Base-by-base conservation (phyloP, 2,329 filamentous ascomycete species). In the Ploettnerulaceae sp. region DNA sequence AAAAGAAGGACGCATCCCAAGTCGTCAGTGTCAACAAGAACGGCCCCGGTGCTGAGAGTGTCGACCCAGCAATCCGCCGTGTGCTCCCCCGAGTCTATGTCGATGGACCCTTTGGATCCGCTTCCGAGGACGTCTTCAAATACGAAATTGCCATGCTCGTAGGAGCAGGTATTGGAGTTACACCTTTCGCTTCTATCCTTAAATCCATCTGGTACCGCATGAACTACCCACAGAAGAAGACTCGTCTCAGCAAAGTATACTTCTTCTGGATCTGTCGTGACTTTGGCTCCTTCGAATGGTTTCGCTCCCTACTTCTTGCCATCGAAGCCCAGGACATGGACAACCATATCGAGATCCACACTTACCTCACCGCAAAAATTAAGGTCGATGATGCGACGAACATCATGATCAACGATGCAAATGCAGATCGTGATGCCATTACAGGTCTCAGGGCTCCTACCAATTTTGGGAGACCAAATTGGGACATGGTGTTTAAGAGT, bases 171-270 rank as follows among this genome's bases (percentile, higher is more conserved):
- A 91, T 91, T 54, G 86, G 86, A 55, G 86, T 90, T 9, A 91
- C 86, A n/a, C 86, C 86, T 0, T 91, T 89, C 68, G 86, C 86
- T 9, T 89, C 85, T 0, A 90, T 91, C 58, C 75, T 91, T 62
- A 94, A 94, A 73, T 89, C 84, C 43, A 91, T 94, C 68, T 94
- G 88, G 88, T 94, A 93, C 72, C 81, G 87, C 39, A 89, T 91
- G 83, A 91, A 89, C 74, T 90, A 88, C 68, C 84, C 85, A 2
- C 82, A 87, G 64, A 79, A 83, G 67, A 85, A 84, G 69, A 90
- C 86, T 2, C 76, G 86, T 3, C 74, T 94, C 33, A 77, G 82
- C 61, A 94, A 93, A 67, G 86, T 94, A 18, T 94, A 93, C 72
- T 93, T 93, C 72, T 89, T 93, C 76, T 93, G 88, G 88, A 82